These are phyloP conservation scores for Anisodus tanguticus DNA, from an alignment of 257 asterid genomes.

Conservation along the genomic window DNA sequence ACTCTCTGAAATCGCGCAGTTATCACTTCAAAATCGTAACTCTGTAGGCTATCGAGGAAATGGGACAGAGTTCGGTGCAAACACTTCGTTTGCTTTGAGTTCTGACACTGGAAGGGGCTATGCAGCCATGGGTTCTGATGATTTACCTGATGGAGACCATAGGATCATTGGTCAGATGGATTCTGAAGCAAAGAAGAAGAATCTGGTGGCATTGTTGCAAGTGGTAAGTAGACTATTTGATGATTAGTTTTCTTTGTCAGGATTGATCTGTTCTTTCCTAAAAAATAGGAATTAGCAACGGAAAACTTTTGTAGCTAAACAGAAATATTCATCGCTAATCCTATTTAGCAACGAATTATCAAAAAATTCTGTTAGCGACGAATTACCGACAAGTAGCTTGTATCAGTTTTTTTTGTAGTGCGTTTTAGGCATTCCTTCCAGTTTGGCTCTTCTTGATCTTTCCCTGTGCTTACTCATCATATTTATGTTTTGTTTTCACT, in stretches of 20 bases:
- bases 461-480: background rate
- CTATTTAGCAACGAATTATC: too few species aligned
- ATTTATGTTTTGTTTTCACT: background rate
- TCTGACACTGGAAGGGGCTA: constrained; percentile 33
- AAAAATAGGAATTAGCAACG: too few species aligned
- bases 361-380: too few species aligned
- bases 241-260: background rate
- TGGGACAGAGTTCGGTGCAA: constrained; percentile 35
- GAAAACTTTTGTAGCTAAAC: too few species aligned
- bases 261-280: too few species aligned
- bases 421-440: background rate
- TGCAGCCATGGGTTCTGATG: constrained; percentile 32
- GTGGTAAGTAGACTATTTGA: constrained; percentile 49
- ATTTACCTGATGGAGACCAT: constrained; percentile 30
- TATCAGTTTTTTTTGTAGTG: too few species aligned
- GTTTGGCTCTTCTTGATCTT: background rate
- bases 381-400: too few species aligned
- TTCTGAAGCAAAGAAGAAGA: constrained; percentile 60
- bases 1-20: constrained; percentile 67
- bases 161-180: constrained; percentile 36
- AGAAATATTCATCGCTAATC: too few species aligned
- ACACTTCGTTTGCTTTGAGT: constrained; percentile 34
- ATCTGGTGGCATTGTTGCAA: constrained; percentile 67
- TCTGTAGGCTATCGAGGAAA: constrained; percentile 32
- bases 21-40: constrained; percentile 51